Base-by-base conservation (phyloP, 768 basidiomycete genomes). In the Boletus reticulatus region DNA sequence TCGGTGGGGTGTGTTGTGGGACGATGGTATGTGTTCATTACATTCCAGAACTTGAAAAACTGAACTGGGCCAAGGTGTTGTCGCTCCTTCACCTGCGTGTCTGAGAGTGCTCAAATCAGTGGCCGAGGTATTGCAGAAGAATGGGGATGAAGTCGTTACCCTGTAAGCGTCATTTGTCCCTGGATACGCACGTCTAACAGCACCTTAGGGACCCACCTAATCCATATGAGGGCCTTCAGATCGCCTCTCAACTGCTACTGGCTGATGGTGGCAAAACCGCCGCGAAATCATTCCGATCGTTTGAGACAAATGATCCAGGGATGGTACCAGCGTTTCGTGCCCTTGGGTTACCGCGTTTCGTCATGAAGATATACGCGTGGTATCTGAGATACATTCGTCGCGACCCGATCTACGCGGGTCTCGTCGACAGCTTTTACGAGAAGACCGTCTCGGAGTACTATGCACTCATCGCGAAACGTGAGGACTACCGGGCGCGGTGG, bases 1-100 rank as follows among this genome's bases (percentile, higher is more conserved):
- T 34, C 83, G 84, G 60, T 88, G 81, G 80, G 84, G 84, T 24
- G 73, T 87, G 37, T 68, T 87, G 56, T 81, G 83, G 81, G 79
- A 84, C 43, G 86, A 88, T 62, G 81, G 85, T 83, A 41, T 19
- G 60, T 47, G 3, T 45, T 42, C 32, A 36, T 48, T 2, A 7
- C 12, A 1, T 8, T 42, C 14, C 10, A 10, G 24, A 7, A 34
- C 14, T 38, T 29, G 6, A 19, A 17, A 22, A 38, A 22, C 29
- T 51, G 27, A 55, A n/a, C n/a, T 1, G 12, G 29, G n/a, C 13
- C 19, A 37, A 87, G 87, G 82, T 6, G 76, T 84, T 32, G 78
- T 87, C 2, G 59, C 67, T 29, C 81, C 83, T 4, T 84, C 85
- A 2, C 85, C 85, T 2, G 80, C 85, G 0, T 85, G 84, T 56